Base-by-base conservation (phyloP, 225 moss, liverwort and hornwort genomes). In the Polytrichum formosum region DNA sequence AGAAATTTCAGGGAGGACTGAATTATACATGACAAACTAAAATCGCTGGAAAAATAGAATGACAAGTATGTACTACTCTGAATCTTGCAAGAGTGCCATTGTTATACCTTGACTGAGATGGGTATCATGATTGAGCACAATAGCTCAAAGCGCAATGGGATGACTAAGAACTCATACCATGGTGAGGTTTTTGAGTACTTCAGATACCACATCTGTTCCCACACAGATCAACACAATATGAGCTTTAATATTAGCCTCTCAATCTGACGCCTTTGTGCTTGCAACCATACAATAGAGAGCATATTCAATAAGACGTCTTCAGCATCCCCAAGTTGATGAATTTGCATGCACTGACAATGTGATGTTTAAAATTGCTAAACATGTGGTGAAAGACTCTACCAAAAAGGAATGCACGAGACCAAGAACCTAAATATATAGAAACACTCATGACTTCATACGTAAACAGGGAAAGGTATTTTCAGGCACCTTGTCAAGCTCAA, bases 61-160 rank as follows among this genome's bases (percentile, higher is more conserved):
- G 46, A 46, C 46, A 46, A 46, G 37, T 46, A 46, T 16, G 46
- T 16, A 46, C 46, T 46, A 46, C 46, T 13, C n/a, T 59, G 20
- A 63, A 67, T 63, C 61, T 63, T 25, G 26, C 60, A 73, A 72
- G 72, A 69, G 68, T 33, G 76, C 25, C 29, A 26, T 53, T 31
- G 61, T 67, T 74, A 64, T 83, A 95, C 92, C 91, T 98, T 94
- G 70, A 98, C 89, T 61, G 98, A 98, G 73, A 98, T 98, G 22
- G 98, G 98, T 71, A 98, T 94, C 98, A 98, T 98, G 69, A 98
- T 94, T 71, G 98, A 98, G 85, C 94, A 94, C 63, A 98, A 83
- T 21, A 98, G 91, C 83, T 98, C 98, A 83, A 98, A 98, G 53
- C 94, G 94, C 84, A 98, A 84, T 25, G 98, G 94, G 83, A 98